Conservation (phyloP, 495 filamentous ascomycete species). For the Lasiosphaeria miniovina region DNA sequence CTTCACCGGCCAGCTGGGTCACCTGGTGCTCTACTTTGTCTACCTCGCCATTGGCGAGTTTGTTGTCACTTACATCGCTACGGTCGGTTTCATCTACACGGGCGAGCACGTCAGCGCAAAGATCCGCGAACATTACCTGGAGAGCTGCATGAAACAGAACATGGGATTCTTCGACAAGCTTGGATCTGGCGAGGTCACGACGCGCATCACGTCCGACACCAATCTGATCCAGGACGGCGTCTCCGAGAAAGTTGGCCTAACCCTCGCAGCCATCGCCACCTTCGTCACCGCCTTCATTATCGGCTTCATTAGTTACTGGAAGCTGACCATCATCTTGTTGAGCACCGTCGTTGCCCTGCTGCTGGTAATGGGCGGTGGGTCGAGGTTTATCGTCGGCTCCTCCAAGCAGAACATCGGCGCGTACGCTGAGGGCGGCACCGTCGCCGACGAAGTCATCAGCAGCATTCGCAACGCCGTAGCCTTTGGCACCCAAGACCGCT, state of each 20-base stretch:
- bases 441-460: conserved; percentile 93
- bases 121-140: conserved; percentile 79
- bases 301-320: conserved; percentile 82
- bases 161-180: conserved; percentile 91
- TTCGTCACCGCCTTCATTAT: conserved; percentile 89
- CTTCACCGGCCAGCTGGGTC: conserved; percentile 59
- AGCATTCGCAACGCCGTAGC: conserved; percentile 91
- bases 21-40: conserved; percentile 80
- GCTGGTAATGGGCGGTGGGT: conserved; percentile 69
- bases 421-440: conserved; percentile 79
- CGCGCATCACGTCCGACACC: conserved; percentile 86
- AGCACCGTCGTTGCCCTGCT: conserved; percentile 73
- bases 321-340: conserved; percentile 74
- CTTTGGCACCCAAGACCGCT: conserved; percentile 86
- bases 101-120: conserved; percentile 85
- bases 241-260: conserved; percentile 80
- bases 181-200: conserved; percentile 89
- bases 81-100: conserved; percentile 88
- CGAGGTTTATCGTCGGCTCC: conserved; percentile 72
- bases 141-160: conserved; percentile 83
- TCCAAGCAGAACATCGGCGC: conserved; percentile 72
- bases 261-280: conserved; percentile 68
- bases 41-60: conserved; percentile 90
- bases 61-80: conserved; percentile 72
- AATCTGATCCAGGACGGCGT: conserved; percentile 86